A percentile compares a stretch with the other conserved stretches of the same genome.
Conservation (phyloP, 78 protist genomes). For the Emiliania huxleyi region DNA sequence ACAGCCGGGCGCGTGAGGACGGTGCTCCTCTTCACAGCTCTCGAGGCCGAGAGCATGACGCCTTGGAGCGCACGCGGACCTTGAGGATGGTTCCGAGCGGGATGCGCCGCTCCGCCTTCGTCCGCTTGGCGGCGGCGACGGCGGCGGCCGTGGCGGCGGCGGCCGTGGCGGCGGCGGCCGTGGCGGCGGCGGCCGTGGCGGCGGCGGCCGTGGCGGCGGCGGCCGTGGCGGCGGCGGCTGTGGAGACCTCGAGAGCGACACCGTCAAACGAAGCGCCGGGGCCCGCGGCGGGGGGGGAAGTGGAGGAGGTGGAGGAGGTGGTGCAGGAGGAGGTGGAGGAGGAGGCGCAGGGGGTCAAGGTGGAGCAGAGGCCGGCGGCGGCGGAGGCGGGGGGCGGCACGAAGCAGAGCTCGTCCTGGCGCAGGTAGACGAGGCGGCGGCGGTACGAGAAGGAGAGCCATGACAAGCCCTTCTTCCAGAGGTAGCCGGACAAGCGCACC, state of each 20-base stretch:
- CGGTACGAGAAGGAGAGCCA: neutral
- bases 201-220: too few species aligned
- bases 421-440: neutral
- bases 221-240: too few species aligned
- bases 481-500: neutral
- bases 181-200: too few species aligned
- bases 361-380: neutral
- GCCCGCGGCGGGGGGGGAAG: neutral
- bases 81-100: neutral
- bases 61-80: neutral
- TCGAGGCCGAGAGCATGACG: too few species aligned
- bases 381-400: neutral
- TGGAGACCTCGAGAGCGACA: too few species aligned
- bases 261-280: too few species aligned
- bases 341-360: neutral
- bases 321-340: neutral
- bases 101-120: neutral
- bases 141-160: too few species aligned
- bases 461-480: neutral
- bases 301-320: neutral
- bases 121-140: neutral
- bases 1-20: too few species aligned
- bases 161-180: too few species aligned
- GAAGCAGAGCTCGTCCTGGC: neutral
- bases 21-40: too few species aligned